Evolutionary conservation across 495 filamentous ascomycete species (phyloP).

Genomic region (Hyaloscypha finlandica): DNA sequence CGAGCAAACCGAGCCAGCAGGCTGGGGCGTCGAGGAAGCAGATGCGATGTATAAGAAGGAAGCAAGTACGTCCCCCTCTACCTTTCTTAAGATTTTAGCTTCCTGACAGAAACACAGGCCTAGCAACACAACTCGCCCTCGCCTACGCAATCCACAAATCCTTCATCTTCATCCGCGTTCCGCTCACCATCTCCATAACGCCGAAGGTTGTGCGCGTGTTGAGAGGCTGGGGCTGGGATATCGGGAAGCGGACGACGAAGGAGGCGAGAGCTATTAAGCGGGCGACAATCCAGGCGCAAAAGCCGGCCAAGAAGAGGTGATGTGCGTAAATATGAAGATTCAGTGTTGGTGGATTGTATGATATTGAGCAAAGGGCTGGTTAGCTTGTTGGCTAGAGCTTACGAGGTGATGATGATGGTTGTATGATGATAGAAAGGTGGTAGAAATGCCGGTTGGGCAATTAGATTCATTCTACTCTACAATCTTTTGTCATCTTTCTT

Average conservation of each 20-base stretch:
- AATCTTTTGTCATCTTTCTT: background rate
- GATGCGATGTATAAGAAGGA: conserved; percentile 43
- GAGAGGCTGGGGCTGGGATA: conserved; percentile 75
- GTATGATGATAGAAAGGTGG: background rate
- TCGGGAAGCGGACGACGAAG: conserved; percentile 49
- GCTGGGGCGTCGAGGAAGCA: conserved; percentile 56
- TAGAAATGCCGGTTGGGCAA: background rate
- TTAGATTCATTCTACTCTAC: background rate
- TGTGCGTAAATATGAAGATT: background rate
- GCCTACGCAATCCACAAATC: conserved; percentile 98
- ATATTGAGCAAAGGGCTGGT: background rate
- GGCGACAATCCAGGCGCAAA: conserved; percentile 12
- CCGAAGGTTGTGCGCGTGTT: conserved; percentile 90
- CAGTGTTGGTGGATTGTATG: background rate
- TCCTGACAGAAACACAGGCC: conserved; percentile 35
- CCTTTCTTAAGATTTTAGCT: conserved; percentile 16
- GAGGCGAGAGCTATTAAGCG: conserved; percentile 32
- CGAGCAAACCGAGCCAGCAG: conserved; percentile 44
- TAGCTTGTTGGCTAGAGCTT: background rate
- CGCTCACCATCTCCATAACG: conserved; percentile 82
- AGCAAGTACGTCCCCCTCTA: conserved; percentile 6
- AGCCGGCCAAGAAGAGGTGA: conserved; percentile 7
- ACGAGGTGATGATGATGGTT: conserved; percentile 1
- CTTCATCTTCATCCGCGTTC: conserved; percentile 93
- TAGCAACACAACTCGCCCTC: conserved; percentile 82